Evolutionary conservation across 805 yeast species (phyloP).

Genomic region (Sugiyamaella marilandica): DNA sequence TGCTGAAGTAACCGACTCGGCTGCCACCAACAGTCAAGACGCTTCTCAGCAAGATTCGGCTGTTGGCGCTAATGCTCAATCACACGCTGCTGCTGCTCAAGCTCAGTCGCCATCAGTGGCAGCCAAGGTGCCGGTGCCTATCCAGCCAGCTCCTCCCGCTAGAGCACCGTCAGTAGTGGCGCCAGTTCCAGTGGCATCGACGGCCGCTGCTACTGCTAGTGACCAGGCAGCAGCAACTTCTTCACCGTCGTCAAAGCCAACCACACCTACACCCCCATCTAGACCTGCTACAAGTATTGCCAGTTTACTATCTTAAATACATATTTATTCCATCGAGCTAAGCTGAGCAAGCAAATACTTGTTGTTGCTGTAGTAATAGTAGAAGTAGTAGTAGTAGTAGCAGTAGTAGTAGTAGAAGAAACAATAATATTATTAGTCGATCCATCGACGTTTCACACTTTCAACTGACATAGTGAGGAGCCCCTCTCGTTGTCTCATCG

Average conservation of each 20-base stretch:
- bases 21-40: background rate
- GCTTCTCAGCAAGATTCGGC: background rate
- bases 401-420: too few species aligned
- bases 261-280: background rate
- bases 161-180: background rate
- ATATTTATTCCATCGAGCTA: background rate
- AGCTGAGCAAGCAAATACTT: too few species aligned
- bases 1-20: background rate
- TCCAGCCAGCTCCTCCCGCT: background rate
- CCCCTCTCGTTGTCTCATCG: conserved; percentile 7
- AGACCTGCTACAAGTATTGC: conserved; percentile 2
- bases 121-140: background rate
- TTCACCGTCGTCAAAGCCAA: too few species aligned
- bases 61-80: too few species aligned
- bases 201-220: background rate
- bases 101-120: background rate
- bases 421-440: conserved; percentile 3
- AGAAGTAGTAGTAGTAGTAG: too few species aligned
- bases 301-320: background rate
- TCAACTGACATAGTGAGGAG: conserved; percentile 15
- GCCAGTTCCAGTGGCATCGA: background rate
- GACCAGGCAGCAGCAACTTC: background rate
- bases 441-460: conserved; percentile 14
- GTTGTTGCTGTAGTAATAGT: too few species aligned
- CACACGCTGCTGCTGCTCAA: background rate